phyloP scores from a whole-genome alignment of 202 grass and related monocot species.

The Zoysia matrella region DNA sequence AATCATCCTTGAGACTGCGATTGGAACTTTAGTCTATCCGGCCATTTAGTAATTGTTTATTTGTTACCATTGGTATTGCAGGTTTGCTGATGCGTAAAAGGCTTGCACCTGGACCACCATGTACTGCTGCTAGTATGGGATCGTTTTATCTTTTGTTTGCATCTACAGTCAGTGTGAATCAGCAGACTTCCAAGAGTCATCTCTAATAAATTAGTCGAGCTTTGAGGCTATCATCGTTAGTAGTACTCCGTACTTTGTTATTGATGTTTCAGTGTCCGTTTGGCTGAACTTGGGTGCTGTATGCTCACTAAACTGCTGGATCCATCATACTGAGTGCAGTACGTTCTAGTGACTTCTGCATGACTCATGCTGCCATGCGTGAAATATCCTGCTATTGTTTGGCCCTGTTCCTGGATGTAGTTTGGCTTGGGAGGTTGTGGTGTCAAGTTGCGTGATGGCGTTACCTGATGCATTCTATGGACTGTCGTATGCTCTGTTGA shows the following conservation, averaged over 20 bases:
- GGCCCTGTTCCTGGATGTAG: not conserved
- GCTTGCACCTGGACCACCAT: not conserved
- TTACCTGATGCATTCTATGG: too few species aligned
- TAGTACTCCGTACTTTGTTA: constrained; percentile 6
- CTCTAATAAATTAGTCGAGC: constrained; percentile 63
- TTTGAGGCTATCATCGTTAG: constrained; percentile 11
- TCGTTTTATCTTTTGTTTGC: constrained; percentile 43
- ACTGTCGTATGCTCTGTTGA: too few species aligned
- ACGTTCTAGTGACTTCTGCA: not conserved
- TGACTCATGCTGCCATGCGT: not conserved
- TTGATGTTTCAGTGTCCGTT: not conserved
- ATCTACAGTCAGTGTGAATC: constrained; percentile 44
- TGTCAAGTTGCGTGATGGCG: too few species aligned
- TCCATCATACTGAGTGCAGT: constrained; percentile 21
- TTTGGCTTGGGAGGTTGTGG: too few species aligned
- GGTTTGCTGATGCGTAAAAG: constrained; percentile 74
- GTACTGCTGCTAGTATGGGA: constrained; percentile 11
- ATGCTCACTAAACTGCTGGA: constrained; percentile 17
- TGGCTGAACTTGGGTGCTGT: constrained; percentile 13
- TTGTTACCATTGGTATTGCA: constrained; percentile 39
- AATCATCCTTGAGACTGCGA: not conserved
- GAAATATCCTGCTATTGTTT: not conserved
- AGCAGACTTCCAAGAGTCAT: constrained; percentile 39
- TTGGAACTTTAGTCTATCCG: not conserved
- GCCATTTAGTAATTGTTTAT: constrained; percentile 12